These are phyloP conservation scores for Solanum hybrid DNA, from an alignment of 305 asterid species.

Conservation along the genomic window DNA sequence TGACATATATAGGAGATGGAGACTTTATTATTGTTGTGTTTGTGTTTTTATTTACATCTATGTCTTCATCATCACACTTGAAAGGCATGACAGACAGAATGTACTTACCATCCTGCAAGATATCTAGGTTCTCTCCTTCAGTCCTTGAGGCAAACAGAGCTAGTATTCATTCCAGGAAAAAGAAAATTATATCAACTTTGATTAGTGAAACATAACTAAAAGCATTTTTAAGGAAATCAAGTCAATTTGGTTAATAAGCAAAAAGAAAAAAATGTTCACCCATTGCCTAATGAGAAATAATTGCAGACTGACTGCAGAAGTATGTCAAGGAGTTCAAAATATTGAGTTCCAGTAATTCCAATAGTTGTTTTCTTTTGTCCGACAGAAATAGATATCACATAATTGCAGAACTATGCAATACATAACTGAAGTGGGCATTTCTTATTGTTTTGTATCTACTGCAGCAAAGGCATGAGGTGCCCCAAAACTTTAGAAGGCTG, in stretches of 20 bases:
- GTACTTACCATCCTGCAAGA: background rate
- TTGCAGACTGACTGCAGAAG: background rate
- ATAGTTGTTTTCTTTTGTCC: background rate
- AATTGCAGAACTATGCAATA: background rate
- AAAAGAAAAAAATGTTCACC: background rate
- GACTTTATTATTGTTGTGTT: background rate
- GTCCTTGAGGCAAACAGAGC: background rate
- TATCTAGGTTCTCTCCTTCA: background rate
- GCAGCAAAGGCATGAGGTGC: constrained; percentile 37
- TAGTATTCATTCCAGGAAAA: background rate
- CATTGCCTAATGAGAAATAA: background rate
- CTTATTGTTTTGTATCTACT: constrained; percentile 2
- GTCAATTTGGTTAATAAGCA: background rate
- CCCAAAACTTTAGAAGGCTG: constrained; percentile 31
- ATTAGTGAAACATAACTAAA: background rate
- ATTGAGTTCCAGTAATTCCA: background rate
- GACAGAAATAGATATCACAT: background rate
- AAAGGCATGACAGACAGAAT: background rate
- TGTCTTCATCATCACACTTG: background rate
- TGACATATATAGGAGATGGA: background rate
- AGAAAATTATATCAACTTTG: background rate
- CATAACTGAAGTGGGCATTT: background rate
- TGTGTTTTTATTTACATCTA: background rate
- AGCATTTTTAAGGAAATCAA: background rate
- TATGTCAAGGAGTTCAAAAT: background rate